phyloP scores from a whole-genome alignment of 2,329 filamentous ascomycete genomes.

The Cadophora gregata region DNA sequence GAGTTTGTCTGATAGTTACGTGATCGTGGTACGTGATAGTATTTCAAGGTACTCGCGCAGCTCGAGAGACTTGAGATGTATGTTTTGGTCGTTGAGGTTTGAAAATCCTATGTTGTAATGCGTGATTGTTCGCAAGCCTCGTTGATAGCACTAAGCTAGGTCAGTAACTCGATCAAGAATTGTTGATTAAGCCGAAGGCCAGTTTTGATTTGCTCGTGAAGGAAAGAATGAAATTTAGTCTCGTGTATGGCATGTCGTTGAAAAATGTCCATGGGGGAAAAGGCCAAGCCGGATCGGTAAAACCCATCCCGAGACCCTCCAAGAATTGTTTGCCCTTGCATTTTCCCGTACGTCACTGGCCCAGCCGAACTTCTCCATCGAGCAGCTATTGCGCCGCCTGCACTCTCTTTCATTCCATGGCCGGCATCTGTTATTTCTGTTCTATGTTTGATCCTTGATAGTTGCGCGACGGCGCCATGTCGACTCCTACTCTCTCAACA shows the following conservation, averaged over 20 bases:
- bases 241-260: slow-evolving; percentile 11
- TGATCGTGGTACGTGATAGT: neutral
- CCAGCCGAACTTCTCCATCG: neutral
- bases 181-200: neutral
- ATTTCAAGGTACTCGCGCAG: too few relatives aligned
- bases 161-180: neutral
- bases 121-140: neutral
- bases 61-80: too few relatives aligned
- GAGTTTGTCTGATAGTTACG: neutral
- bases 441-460: slow-evolving; percentile 30
- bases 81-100: neutral
- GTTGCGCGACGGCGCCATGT: slow-evolving; percentile 34
- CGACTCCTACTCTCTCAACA: slow-evolving; percentile 24
- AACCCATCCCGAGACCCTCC: slow-evolving; percentile 6
- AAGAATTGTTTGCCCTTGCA: neutral
- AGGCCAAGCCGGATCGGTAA: slow-evolving; percentile 16
- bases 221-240: neutral
- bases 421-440: slow-evolving; percentile 20
- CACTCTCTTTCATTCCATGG: slow-evolving; percentile 28
- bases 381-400: slow-evolving; percentile 20
- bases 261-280: neutral
- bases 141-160: neutral
- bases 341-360: slow-evolving; percentile 21
- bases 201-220: neutral
- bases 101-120: neutral